These are phyloP conservation scores for Bruguiera gymnorhiza DNA, from an alignment of 345 rosid species.

Conservation along the genomic window DNA sequence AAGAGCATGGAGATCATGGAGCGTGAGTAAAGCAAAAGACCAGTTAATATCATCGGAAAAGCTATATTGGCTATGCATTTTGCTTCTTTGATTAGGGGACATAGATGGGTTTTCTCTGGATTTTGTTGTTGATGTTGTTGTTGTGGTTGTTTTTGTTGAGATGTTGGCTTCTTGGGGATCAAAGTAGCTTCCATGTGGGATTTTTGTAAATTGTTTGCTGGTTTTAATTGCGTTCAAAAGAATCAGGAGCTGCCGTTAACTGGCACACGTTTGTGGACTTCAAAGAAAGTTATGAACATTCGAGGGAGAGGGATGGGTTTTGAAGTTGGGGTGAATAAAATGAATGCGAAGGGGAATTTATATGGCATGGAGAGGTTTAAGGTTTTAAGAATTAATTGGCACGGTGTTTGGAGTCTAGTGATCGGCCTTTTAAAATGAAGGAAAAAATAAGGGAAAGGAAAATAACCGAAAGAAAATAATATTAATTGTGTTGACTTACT, in stretches of 20 bases:
- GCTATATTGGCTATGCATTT: conserved; percentile 33
- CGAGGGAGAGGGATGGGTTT: background rate
- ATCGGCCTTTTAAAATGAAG: no score
- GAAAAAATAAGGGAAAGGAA: no score
- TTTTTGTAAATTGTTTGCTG: background rate
- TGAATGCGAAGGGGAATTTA: background rate
- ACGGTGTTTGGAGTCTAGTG: no score
- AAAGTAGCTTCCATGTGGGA: conserved; percentile 21
- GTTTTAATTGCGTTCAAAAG: background rate
- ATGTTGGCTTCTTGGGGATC: conserved; percentile 37
- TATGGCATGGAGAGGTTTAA: no score
- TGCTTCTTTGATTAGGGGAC: conserved; percentile 29
- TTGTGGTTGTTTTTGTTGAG: conserved; percentile 20
- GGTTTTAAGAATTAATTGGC: no score
- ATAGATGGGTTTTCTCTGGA: conserved; percentile 20
- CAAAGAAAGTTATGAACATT: background rate
- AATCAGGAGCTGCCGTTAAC: background rate
- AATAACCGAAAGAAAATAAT: no score
- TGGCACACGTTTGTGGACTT: background rate
- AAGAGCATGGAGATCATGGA: conserved; percentile 55
- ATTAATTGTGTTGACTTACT: no score
- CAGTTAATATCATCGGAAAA: conserved; percentile 44
- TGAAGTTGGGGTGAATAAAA: background rate
- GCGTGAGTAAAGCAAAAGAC: conserved; percentile 43
- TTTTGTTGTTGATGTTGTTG: conserved; percentile 20